A percentile compares a stretch with the other conserved stretches of the same genome.
These are phyloP conservation scores for Phytophthora meadii DNA, from an alignment of 352 stramenopile genomes.

Conservation along the genomic window DNA sequence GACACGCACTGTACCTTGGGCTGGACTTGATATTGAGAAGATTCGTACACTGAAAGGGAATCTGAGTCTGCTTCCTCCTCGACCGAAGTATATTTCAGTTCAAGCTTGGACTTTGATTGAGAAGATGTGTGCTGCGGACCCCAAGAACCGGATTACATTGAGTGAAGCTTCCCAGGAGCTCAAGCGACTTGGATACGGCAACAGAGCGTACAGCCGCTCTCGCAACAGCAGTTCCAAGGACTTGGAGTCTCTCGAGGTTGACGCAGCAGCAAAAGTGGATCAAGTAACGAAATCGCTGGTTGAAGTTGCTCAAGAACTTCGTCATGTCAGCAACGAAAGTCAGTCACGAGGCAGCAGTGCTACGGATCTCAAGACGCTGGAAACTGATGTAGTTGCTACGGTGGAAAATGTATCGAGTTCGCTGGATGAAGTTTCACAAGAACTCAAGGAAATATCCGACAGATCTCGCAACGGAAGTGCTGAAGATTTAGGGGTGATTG, in stretches of 20 bases:
- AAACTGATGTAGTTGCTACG: slow-evolving; percentile 19
- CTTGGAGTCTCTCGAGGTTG: slow-evolving; percentile 15
- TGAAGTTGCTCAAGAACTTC: slow-evolving; percentile 50
- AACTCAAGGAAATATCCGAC: slow-evolving; percentile 44
- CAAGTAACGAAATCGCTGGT: slow-evolving; percentile 34
- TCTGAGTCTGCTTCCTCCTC: slow-evolving; percentile 55
- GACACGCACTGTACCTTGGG: slow-evolving; percentile 60
- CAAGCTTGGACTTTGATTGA: slow-evolving; percentile 66
- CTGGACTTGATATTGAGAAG: slow-evolving; percentile 45
- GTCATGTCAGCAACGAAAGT: slow-evolving; percentile 35
- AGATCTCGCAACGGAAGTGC: slow-evolving; percentile 23
- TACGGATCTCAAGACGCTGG: slow-evolving; percentile 15
- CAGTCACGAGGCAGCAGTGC: slow-evolving; percentile 23
- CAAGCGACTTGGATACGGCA: slow-evolving; percentile 54
- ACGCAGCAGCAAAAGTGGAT: slow-evolving; percentile 27
- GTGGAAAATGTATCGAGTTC: slow-evolving; percentile 27
- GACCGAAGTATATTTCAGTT: slow-evolving; percentile 46
- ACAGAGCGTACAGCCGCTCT: slow-evolving; percentile 27
- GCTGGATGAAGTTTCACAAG: slow-evolving; percentile 45
- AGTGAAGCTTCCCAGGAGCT: slow-evolving; percentile 58
- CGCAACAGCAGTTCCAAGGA: slow-evolving; percentile 30
- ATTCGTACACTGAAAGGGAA: slow-evolving; percentile 66
- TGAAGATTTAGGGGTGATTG: slow-evolving; percentile 16
- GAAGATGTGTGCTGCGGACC: slow-evolving; percentile 68
- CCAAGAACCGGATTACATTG: slow-evolving; percentile 50